Evolutionary conservation across 768 basidiomycete species (phyloP), one percentile per base, ranked within the genome.

Genomic region (Steccherinum ochraceum): DNA sequence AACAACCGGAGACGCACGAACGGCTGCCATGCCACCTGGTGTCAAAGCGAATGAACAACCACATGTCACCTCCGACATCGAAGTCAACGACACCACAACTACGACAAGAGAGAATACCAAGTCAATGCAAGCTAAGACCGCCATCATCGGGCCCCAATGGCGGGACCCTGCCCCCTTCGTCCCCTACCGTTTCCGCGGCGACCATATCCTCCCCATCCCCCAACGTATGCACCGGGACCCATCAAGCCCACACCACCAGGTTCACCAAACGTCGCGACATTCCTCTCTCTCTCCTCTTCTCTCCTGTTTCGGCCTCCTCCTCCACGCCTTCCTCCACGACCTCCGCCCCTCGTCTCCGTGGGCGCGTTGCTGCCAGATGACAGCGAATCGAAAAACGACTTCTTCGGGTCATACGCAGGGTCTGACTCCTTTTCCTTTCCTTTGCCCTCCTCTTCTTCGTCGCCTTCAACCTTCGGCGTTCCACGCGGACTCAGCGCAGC

Each of bases 231-330:
- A 35, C 85, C 85, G 23, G 86, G 86, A 0, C 87, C 87, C 73
- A 89, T 76, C 46, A 88, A 63, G 4, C 88, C 86, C 16, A 86
- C 78, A 45, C 85, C 85, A 11, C 88, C 88, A 5, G 89, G 81
- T 63, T 92, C 89, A 2, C 89, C 90, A 73, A 93, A 93, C 5
- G 89, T 92, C 24, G 86, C 85, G 7, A 92, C 81, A 59, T 92
- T 92, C 66, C 78, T 81, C 66, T 89, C 87, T 53, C 89, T 68
- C 62, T 92, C 89, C 58, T 91, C 90, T 58, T 92, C 89, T 41
- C 89, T 69, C 58, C 89, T 74, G 57, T 80, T 87, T 48, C 84
- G 72, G 1, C 83, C 88, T 0, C 68, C 74, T 3, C 76, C 73
- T 13, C 76, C 68, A 40, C 76, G 61, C 4, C 72, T 67, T 30